Evolutionary conservation across 2,329 filamentous ascomycete genomes (phyloP).

Genomic region (Pestalotiopsis sp.): DNA sequence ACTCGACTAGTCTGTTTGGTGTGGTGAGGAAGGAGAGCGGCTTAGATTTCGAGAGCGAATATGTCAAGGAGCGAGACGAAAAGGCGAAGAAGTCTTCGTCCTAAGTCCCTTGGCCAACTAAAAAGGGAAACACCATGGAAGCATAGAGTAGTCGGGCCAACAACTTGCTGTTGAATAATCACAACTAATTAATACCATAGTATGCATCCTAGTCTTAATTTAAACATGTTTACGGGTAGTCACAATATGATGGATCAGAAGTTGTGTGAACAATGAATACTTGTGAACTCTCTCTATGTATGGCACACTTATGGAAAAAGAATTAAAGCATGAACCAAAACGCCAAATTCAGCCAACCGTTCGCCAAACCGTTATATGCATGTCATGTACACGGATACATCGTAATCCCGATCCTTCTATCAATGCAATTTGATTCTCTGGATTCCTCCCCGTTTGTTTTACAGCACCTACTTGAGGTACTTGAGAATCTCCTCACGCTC

Average conservation of each 20-base stretch:
- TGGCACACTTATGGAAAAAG: background rate
- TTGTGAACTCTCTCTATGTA: background rate
- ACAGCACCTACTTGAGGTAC: slow-evolving; percentile 46
- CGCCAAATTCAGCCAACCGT: background rate
- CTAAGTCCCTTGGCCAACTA: too few species aligned
- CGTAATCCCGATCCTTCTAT: background rate
- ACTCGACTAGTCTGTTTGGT: slow-evolving; percentile 55
- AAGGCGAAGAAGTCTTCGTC: background rate
- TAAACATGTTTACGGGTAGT: too few species aligned
- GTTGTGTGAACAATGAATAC: background rate
- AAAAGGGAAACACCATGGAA: too few species aligned
- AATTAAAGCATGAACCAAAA: background rate
- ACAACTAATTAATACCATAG: too few species aligned
- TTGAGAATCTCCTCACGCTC: slow-evolving; percentile 84
- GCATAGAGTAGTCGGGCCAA: too few species aligned
- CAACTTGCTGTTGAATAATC: too few species aligned
- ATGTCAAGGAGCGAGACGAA: slow-evolving; percentile 32
- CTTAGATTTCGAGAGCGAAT: slow-evolving; percentile 43
- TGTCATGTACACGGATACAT: slow-evolving; percentile 1
- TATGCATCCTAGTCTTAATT: too few species aligned
- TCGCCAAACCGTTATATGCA: slow-evolving; percentile 1
- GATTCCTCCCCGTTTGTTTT: background rate
- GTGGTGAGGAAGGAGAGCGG: slow-evolving; percentile 44
- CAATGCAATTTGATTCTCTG: background rate
- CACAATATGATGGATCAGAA: background rate